Percentiles rank a stretch among this genome's conserved stretches.
Evolutionary conservation across 306 rosid species (phyloP).

Genomic region (Abrus precatorius): DNA sequence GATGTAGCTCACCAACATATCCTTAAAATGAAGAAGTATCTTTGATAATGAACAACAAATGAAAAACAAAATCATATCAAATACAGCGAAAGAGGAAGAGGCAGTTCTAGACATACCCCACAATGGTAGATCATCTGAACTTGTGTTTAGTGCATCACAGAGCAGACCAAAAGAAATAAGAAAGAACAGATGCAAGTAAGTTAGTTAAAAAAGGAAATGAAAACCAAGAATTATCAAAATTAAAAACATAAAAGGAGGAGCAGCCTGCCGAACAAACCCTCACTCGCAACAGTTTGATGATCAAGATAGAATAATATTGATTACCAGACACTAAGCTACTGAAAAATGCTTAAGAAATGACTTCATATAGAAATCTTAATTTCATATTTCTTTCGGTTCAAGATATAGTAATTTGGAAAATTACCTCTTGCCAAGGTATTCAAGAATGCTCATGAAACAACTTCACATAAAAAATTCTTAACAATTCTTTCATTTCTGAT

Average conservation of each 20-base stretch:
- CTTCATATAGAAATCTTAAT: conserved; percentile 28
- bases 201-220: conserved; percentile 40
- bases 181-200: conserved; percentile 50
- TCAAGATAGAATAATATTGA: conserved; percentile 28
- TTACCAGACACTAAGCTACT: conserved; percentile 12
- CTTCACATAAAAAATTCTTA: conserved; percentile 9
- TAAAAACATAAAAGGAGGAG: conserved; percentile 6
- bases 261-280: conserved; percentile 33
- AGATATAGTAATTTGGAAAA: conserved; percentile 20
- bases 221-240: not conserved
- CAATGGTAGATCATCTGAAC: conserved; percentile 96
- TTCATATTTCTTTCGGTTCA: conserved; percentile 27
- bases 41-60: conserved; percentile 36
- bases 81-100: conserved; percentile 41
- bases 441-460: conserved; percentile 27
- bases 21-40: conserved; percentile 59
- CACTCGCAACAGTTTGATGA: conserved; percentile 37
- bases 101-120: conserved; percentile 75
- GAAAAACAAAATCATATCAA: conserved; percentile 35
- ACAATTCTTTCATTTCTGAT: conserved; percentile 19
- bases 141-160: conserved; percentile 51
- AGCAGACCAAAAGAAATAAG: conserved; percentile 45
- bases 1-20: conserved; percentile 90
- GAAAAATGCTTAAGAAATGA: conserved; percentile 29
- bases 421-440: conserved; percentile 21